Conservation (phyloP, 345 rosid species). For the Murraya paniculata region DNA sequence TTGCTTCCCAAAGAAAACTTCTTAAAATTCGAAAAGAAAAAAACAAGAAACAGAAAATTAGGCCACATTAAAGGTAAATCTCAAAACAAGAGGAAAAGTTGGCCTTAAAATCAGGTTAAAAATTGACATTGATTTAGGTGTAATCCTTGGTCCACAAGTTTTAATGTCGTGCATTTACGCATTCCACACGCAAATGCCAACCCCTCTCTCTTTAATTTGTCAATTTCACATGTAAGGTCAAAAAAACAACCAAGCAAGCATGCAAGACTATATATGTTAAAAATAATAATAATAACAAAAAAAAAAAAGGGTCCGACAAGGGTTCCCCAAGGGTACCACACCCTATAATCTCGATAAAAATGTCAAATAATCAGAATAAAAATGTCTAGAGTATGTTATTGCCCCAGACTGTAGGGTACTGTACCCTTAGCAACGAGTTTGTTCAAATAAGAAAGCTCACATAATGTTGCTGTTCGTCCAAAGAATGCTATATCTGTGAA, state of each 20-base stretch:
- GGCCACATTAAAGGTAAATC: neutral
- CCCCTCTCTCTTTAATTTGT: neutral
- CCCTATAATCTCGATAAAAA: too few relatives aligned
- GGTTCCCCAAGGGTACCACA: too few relatives aligned
- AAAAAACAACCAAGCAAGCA: neutral
- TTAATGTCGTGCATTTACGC: neutral
- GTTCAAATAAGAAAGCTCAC: slow-evolving; percentile 38
- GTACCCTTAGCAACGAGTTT: too few relatives aligned
- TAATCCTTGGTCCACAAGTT: slow-evolving; percentile 3
- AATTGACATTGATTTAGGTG: too few relatives aligned
- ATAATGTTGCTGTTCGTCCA: slow-evolving; percentile 77
- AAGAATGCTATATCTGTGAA: slow-evolving; percentile 81
- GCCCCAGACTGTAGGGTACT: too few relatives aligned
- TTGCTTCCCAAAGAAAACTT: neutral
- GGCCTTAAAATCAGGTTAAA: slow-evolving; percentile 8
- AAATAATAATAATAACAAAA: too few relatives aligned
- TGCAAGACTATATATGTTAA: too few relatives aligned
- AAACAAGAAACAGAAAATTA: neutral
- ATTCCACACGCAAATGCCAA: slow-evolving; percentile 19
- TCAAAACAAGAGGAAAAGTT: neutral
- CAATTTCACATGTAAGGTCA: neutral
- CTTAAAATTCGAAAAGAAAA: neutral
- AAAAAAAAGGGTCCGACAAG: too few relatives aligned
- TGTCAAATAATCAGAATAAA: too few relatives aligned
- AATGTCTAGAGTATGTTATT: too few relatives aligned